phyloP scores from a whole-genome alignment of 805 yeast genomes.

The Candida maesae region DNA sequence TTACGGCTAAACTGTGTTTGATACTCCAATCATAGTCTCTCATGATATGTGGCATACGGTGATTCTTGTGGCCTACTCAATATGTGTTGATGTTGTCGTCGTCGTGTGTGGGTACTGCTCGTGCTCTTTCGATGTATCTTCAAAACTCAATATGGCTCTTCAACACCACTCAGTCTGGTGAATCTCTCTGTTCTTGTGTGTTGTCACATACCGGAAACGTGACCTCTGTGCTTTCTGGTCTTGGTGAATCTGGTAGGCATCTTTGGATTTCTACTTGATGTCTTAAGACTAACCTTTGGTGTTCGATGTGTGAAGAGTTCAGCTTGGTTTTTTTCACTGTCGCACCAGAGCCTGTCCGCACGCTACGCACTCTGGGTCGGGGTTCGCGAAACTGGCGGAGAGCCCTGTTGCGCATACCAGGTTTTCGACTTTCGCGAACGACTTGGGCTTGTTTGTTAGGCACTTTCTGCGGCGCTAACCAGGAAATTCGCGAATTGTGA shows the following conservation, averaged over 20 bases:
- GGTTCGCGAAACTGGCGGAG: neutral
- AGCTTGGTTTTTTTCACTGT: constrained; percentile 21
- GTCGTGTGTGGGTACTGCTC: neutral
- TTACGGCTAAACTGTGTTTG: no score
- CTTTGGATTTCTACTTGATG: constrained; percentile 32
- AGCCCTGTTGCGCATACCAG: constrained; percentile 2
- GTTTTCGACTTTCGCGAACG: neutral
- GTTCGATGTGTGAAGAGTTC: constrained; percentile 16
- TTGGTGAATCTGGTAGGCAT: constrained; percentile 99
- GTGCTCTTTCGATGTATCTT: neutral
- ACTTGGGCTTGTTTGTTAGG: neutral
- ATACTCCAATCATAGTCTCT: no score
- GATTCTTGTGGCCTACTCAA: no score
- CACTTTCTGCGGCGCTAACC: neutral
- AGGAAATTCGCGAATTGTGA: neutral
- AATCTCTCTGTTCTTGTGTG: neutral
- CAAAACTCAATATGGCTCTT: neutral
- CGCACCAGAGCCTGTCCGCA: constrained; percentile 2
- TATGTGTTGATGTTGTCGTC: neutral
- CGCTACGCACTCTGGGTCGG: neutral
- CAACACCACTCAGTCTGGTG: neutral
- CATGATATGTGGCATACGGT: no score
- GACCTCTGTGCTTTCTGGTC: constrained; percentile 99
- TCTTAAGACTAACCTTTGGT: constrained; percentile 5
- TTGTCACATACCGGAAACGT: constrained; percentile 91